Evolutionary conservation across 1,284 basidiomycete species (phyloP).

Genomic region (Trametes polyzona): DNA sequence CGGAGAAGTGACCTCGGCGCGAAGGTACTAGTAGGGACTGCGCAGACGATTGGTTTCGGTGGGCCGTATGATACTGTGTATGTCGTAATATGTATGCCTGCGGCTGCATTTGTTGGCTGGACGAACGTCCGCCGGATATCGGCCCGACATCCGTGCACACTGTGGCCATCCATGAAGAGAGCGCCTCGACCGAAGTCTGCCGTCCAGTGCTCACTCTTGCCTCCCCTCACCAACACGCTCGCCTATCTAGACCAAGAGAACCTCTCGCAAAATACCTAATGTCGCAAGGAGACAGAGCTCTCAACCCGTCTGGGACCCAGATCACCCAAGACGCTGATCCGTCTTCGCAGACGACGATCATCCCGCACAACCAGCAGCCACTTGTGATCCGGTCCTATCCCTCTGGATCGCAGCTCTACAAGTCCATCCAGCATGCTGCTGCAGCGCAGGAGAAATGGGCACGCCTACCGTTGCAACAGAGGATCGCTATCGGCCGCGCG

Average conservation of each 20-base stretch:
- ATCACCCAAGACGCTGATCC: slow-evolving; percentile 14
- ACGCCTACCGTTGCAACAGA: slow-evolving; percentile 66
- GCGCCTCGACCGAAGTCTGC: too few species aligned
- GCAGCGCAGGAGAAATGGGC: slow-evolving; percentile 78
- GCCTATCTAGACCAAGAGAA: not conserved
- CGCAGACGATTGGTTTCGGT: too few species aligned
- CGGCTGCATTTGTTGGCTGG: too few species aligned
- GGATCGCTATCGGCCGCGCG: slow-evolving; percentile 73
- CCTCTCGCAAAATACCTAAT: not conserved
- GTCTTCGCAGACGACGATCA: slow-evolving; percentile 64
- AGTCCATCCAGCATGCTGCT: slow-evolving; percentile 57
- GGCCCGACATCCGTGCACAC: too few species aligned
- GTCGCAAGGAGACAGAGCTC: not conserved
- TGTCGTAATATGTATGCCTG: too few species aligned
- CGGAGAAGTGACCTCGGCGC: too few species aligned
- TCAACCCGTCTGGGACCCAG: slow-evolving; percentile 9
- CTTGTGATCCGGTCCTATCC: slow-evolving; percentile 65
- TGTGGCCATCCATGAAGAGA: too few species aligned
- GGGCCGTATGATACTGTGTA: too few species aligned
- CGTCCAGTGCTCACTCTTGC: too few species aligned
- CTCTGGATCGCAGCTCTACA: slow-evolving; percentile 58
- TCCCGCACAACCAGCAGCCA: slow-evolving; percentile 67
- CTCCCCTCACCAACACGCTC: not conserved
- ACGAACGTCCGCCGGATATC: too few species aligned
- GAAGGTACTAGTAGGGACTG: too few species aligned